A percentile compares a stretch with the other conserved stretches of the same genome.
These are phyloP conservation scores for Exophiala lecanii-corni DNA, from an alignment of 2,329 filamentous ascomycete genomes.

Conservation along the genomic window DNA sequence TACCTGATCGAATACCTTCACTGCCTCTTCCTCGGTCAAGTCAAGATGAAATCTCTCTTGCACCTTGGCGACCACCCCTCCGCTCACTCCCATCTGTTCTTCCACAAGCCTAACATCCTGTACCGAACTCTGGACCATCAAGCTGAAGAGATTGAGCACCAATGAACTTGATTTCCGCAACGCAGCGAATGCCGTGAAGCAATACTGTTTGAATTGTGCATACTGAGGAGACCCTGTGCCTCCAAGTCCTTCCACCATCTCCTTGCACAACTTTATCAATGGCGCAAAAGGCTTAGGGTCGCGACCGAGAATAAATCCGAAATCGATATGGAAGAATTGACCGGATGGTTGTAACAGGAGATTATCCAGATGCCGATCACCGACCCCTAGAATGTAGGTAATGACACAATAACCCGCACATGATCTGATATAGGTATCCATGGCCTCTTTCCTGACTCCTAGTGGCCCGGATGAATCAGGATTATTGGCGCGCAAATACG, in stretches of 20 bases:
- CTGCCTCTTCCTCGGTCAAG: conserved; percentile 85
- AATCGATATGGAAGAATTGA: conserved; percentile 98
- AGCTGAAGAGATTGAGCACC: conserved; percentile 88
- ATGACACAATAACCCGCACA: conserved; percentile 98
- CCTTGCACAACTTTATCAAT: conserved; percentile 91
- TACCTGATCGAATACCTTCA: conserved; percentile 78
- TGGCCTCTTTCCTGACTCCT: conserved; percentile 82
- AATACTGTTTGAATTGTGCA: conserved; percentile 87
- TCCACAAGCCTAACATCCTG: conserved; percentile 89
- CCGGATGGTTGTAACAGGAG: conserved; percentile 82
- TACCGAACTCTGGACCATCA: conserved; percentile 98
- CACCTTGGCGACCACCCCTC: conserved; percentile 76
- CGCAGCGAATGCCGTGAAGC: conserved; percentile 89
- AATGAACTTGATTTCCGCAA: conserved; percentile 84
- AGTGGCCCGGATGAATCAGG: conserved; percentile 76
- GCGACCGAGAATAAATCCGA: conserved; percentile 93
- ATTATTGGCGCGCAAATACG: conserved; percentile 84
- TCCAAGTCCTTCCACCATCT: conserved; percentile 99
- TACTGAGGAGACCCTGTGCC: conserved; percentile 77
- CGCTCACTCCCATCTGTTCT: conserved; percentile 55
- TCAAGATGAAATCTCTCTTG: conserved; percentile 91
- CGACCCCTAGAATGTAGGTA: conserved; percentile 93
- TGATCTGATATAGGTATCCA: conserved; percentile 93
- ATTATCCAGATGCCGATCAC: conserved; percentile 93
- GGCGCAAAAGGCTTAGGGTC: conserved; percentile 97